phyloP scores from a whole-genome alignment of 2,329 filamentous ascomycete species.

The Neonectria punicea region DNA sequence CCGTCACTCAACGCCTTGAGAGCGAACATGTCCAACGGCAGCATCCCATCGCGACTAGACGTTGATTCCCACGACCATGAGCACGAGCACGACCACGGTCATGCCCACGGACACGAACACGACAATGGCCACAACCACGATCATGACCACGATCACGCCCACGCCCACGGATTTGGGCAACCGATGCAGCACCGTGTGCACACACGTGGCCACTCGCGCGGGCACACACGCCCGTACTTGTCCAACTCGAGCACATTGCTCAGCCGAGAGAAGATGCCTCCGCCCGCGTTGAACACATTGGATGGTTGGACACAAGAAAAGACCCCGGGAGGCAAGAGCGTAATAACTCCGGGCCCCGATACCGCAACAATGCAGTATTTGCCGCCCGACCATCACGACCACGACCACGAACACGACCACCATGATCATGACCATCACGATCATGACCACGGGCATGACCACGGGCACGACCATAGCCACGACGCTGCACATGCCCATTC shows the following conservation, averaged over 20 bases:
- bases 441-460: conserved; percentile 39
- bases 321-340: conserved; percentile 53
- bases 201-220: conserved; percentile 40
- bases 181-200: conserved; percentile 32
- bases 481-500: conserved; percentile 35
- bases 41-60: conserved; percentile 46
- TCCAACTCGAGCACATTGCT: conserved; percentile 45
- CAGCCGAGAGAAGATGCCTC: conserved; percentile 46
- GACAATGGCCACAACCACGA: conserved; percentile 29
- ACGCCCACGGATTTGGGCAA: conserved; percentile 38
- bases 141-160: conserved; percentile 32
- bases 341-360: conserved; percentile 50
- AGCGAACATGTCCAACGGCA: conserved; percentile 48
- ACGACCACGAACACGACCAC: conserved; percentile 40
- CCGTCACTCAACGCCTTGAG: conserved; percentile 53
- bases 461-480: conserved; percentile 39
- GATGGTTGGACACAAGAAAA: conserved; percentile 55
- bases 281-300: conserved; percentile 47
- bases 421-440: conserved; percentile 34
- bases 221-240: conserved; percentile 44
- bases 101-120: conserved; percentile 31
- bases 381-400: conserved; percentile 46
- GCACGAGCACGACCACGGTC: conserved; percentile 46
- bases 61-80: conserved; percentile 46
- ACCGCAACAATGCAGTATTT: conserved; percentile 43